A percentile compares a stretch with the other conserved stretches of the same genome.
phyloP scores from a whole-genome alignment of 306 rosid species.

The Ochetophila trinervis region DNA sequence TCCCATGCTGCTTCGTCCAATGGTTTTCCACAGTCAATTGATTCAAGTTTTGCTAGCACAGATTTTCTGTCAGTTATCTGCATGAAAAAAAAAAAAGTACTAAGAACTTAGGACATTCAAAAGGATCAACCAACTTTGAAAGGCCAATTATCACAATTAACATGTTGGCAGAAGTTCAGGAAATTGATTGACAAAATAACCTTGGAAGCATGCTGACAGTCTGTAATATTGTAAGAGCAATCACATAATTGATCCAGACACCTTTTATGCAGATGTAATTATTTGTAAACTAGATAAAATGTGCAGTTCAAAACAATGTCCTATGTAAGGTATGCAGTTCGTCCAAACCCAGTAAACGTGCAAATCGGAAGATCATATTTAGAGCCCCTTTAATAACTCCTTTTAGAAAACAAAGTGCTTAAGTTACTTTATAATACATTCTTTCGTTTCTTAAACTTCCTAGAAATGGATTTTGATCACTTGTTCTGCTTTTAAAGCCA shows the following conservation, averaged over 20 bases:
- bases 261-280: neutral
- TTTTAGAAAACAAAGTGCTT: neutral
- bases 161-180: neutral
- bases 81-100: neutral
- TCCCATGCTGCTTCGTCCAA: conserved; percentile 96
- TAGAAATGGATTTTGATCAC: no score
- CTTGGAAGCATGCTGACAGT: no score
- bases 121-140: neutral
- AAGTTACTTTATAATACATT: no score
- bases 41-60: conserved; percentile 62
- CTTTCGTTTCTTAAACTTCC: no score
- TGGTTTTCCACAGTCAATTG: conserved; percentile 84
- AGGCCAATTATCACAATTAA: neutral
- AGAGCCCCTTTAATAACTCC: neutral
- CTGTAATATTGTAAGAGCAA: neutral
- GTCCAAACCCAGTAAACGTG: neutral
- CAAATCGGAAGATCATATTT: neutral
- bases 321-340: no score
- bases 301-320: no score
- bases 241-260: neutral
- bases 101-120: conserved; percentile 10
- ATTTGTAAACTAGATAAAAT: neutral
- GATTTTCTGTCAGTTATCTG: conserved; percentile 68
- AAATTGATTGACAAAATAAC: neutral
- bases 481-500: no score